Evolutionary conservation across 208 protist species (phyloP), one percentile per base, ranked within the genome.

Genomic region (Trypanosoma lewisi): DNA sequence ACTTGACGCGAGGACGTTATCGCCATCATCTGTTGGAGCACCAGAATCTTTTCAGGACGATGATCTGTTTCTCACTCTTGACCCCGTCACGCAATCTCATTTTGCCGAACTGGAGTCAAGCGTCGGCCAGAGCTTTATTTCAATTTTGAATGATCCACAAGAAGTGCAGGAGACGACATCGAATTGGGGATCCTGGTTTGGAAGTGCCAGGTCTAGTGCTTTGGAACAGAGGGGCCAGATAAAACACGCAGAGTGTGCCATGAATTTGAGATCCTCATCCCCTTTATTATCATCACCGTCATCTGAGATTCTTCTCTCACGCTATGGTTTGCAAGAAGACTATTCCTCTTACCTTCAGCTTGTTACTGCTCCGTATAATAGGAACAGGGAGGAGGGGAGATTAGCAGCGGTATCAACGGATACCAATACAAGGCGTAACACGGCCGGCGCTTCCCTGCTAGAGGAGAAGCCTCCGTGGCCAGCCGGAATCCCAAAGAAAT

Each of bases 111-210:
- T 97, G 49, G 70, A 75, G 51, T 64, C 69, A 36, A 83, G 82
- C 6, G 85, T 97, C 25, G 92, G 92, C 0, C 89, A 97, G 52
- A 91, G 87, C 53, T 93, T 95, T 65, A 85, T 88, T 34, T 94
- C 89, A n/a, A 92, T 97, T 57, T 52, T 96, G 33, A 96, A 91
- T 55, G 79, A 96, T 70, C 91, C 91, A 19, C 68, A 41, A n/a
- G 57, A 65, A 39, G 36, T 27, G 4, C 53, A 11, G 63, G 58
- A 65, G 0, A 49, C 8, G 12, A 19, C 21, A 2, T 71, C 63
- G 12, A 76, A 78, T 56, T 87, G 82, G 83, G 68, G 75, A 23
- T 68, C 67, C 7, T 93, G 89, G 89, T 45, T 95, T 2, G 82
- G 86, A 31, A 70, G 78, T 5, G 79, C 82, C 55, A 58, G 93